Percentiles rank a stretch among this genome's conserved stretches.
phyloP scores from a whole-genome alignment of 2,329 filamentous ascomycete species.

The Cercospora beticola region DNA sequence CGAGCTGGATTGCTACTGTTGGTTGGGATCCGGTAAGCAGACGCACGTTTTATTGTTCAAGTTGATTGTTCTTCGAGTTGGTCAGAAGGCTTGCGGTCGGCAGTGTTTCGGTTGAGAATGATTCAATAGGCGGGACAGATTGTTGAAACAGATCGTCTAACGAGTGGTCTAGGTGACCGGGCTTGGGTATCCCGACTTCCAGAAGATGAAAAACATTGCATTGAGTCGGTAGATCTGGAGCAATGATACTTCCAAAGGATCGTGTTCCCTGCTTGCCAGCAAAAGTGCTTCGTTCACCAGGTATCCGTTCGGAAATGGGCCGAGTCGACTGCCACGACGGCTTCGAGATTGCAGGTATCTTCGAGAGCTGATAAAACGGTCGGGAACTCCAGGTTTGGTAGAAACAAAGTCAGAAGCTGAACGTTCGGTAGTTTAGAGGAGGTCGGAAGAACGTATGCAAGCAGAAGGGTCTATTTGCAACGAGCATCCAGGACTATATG shows the following conservation, averaged over 20 bases:
- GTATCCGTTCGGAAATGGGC: neutral
- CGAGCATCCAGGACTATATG: neutral
- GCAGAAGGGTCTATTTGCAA: neutral
- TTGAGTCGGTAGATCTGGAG: neutral
- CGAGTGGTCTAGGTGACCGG: slow-evolving; percentile 5
- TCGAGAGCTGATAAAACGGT: neutral
- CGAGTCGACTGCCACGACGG: neutral
- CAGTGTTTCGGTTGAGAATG: neutral
- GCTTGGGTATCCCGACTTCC: slow-evolving; percentile 15
- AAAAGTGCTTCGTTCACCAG: neutral
- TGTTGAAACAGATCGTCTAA: neutral
- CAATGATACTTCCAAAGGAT: neutral
- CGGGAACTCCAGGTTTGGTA: neutral
- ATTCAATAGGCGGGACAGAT: neutral
- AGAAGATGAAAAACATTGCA: slow-evolving; percentile 1
- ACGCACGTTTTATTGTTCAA: neutral
- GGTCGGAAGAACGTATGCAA: neutral
- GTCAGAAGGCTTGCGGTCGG: neutral
- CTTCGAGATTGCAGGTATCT: neutral
- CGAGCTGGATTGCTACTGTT: slow-evolving; percentile 26
- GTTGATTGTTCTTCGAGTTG: neutral
- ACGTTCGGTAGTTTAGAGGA: neutral
- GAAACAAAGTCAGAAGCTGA: neutral
- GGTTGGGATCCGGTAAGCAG: slow-evolving; percentile 29
- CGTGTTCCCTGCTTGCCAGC: neutral